These are phyloP conservation scores for Cyberlindnera euphorbiiphila DNA, from an alignment of 805 yeast species.

Conservation along the genomic window DNA sequence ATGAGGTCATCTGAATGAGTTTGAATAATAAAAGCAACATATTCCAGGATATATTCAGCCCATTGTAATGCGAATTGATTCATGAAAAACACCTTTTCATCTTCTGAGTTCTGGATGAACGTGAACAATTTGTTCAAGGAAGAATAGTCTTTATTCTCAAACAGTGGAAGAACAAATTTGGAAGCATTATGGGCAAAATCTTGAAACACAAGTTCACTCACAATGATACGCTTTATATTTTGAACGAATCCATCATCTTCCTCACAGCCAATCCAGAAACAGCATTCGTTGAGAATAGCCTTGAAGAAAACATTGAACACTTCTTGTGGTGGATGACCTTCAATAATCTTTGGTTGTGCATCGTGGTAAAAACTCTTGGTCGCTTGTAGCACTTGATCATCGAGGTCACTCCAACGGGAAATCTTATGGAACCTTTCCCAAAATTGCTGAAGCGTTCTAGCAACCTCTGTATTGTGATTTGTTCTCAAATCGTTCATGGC, in stretches of 20 bases:
- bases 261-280: slow-evolving; percentile 15
- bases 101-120: slow-evolving; percentile 10
- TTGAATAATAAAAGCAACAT: slow-evolving; percentile 9
- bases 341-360: slow-evolving; percentile 6
- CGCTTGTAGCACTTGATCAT: neutral
- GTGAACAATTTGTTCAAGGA: slow-evolving; percentile 11
- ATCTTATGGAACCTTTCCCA: slow-evolving; percentile 7
- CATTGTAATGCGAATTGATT: slow-evolving; percentile 9
- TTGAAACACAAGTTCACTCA: slow-evolving; percentile 9
- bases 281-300: slow-evolving; percentile 9
- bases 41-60: slow-evolving; percentile 14
- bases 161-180: slow-evolving; percentile 12
- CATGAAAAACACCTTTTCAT: neutral
- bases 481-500: slow-evolving; percentile 8
- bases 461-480: neutral
- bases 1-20: slow-evolving; percentile 12
- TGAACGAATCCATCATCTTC: neutral
- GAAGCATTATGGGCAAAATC: slow-evolving; percentile 8
- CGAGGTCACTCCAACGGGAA: slow-evolving; percentile 8
- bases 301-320: slow-evolving; percentile 8
- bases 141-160: slow-evolving; percentile 9
- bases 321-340: neutral
- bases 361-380: slow-evolving; percentile 6
- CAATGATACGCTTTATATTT: slow-evolving; percentile 1
- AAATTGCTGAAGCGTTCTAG: slow-evolving; percentile 1